Base-by-base conservation (phyloP, 257 asterid species). In the Asclepias syriaca region DNA sequence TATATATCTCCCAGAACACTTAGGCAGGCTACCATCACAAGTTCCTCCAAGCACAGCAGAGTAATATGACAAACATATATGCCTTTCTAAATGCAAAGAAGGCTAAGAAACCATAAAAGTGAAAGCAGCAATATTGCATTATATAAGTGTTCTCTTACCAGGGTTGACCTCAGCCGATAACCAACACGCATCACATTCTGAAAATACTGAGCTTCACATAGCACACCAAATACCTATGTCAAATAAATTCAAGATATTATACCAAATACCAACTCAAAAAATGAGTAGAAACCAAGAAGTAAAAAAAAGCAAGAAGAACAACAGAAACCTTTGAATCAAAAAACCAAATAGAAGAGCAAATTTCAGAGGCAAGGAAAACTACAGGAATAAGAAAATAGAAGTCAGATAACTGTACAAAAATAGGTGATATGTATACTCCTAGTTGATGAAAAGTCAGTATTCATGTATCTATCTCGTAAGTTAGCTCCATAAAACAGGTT, bases 121-220 rank as follows among this genome's bases (percentile, higher is more conserved):
- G 22, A 51, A 29, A 63, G 71, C 43, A 46, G 0, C n/a, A 34
- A 64, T 37, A 8, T 37, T 64, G 68, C 40, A 77, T 40, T 21
- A n/a, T 68, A 71, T 22, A 53, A 56, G 60, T 7, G 79, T 46
- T 58, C 75, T 65, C 86, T 88, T 80, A 94, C 99, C 88, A 94
- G 81, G 54, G 98, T 89, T 75, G 98, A 84, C 77, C 95, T 88
- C 82, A 94, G 82, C 57, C 98, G 96, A 82, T 72, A 91, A 70
- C 98, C 98, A 78, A 89, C 98, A 68, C 98, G 97, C 96, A 91
- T 88, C 85, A 94, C 98, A 75, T 91, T 91, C 73, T 91, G 98
- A 78, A 91, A 94, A 75, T 94, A 94, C 78, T 94, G 98, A 77
- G 96, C 97, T 88, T 93, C 98, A 78, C 90, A 88, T 69, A 91